Evolutionary conservation across 257 asterid genomes (phyloP).

Genomic region (Solanum virginianum): DNA sequence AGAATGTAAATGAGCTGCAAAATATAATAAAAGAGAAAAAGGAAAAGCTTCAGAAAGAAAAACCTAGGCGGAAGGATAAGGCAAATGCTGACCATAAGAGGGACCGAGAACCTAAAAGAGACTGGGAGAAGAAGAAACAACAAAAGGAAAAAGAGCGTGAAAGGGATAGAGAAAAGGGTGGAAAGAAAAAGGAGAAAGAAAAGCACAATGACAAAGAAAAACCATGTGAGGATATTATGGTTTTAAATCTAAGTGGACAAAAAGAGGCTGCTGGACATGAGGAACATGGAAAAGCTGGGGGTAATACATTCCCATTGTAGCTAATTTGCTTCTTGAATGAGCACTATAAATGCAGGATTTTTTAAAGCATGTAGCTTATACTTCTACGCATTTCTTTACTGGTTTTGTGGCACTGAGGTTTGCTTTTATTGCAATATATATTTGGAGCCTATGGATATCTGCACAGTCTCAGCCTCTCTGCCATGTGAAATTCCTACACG

Average conservation of each 20-base stretch:
- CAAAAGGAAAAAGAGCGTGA: no score
- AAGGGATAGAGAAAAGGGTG: no score
- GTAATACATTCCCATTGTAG: conserved; percentile 14
- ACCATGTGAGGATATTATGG: no score
- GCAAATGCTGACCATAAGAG: conserved; percentile 29
- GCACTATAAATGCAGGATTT: neutral
- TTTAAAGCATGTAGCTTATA: neutral
- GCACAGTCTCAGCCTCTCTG: conserved; percentile 35
- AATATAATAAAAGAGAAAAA: conserved; percentile 66
- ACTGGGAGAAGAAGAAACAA: conserved; percentile 6
- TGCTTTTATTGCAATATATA: conserved; percentile 25
- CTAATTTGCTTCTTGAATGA: neutral
- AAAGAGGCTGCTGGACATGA: conserved; percentile 1
- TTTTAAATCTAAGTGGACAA: no score
- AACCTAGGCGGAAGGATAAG: conserved; percentile 2
- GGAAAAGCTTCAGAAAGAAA: conserved; percentile 36
- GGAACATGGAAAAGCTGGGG: conserved; percentile 50
- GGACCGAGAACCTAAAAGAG: conserved; percentile 31
- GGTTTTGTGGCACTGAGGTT: neutral
- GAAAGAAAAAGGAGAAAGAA: no score
- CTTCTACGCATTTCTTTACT: neutral
- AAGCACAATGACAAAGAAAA: no score
- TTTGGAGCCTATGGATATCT: conserved; percentile 85
- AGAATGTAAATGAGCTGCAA: conserved; percentile 60
- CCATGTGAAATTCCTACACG: conserved; percentile 60